Evolutionary conservation across 1,284 basidiomycete genomes (phyloP), one percentile per base, ranked within the genome.

Genomic region (Pseudozyma pruni): DNA sequence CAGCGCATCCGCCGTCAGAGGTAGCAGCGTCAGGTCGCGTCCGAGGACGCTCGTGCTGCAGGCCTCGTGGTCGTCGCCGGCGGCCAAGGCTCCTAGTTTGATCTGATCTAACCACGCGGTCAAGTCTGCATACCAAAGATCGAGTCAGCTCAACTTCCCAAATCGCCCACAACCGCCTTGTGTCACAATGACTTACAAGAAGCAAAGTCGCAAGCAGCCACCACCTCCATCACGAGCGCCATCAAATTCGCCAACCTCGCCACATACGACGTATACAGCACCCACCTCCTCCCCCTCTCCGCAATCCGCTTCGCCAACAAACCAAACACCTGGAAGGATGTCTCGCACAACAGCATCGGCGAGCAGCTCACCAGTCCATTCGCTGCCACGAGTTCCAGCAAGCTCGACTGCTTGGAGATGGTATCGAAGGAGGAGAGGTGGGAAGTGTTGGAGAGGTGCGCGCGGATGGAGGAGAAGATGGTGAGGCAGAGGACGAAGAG

Each of bases 321-420:
- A 0, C 68, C 68, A 25, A 71, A 66, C 16, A 66, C 43, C 29
- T 66, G 68, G 22, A 57, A 52, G 4, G n/a, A 38, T 23, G 61
- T 53, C 23, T 71, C 68, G 40, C 49, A 44, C 16, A 66, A 25
- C 20, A 66, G 33, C 45, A 71, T 53, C 22, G 51, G 57, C 11
- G 68, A 37, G 11, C 46, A 45, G 40, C 68, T 58, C 0, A 66
- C 2, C 42, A 66, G n/a, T 5, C 61, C 61, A 14, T 63, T 63
- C 0, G 46, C 54, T 8, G 54, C 45, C 6, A 57, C 54, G 2
- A 66, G 37, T 38, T 52, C 57, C 2, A 38, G 31, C 42, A 59
- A 25, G 23, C 37, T 50, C 17, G 45, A 27, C 7, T 48, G 49
- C 0, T 40, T 20, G 8, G 48, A n/a, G 19, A 52, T 13, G 9